A percentile compares a stretch with the other conserved stretches of the same genome.
Evolutionary conservation across 257 asterid genomes (phyloP).

Genomic region (Fraxinus excelsior): DNA sequence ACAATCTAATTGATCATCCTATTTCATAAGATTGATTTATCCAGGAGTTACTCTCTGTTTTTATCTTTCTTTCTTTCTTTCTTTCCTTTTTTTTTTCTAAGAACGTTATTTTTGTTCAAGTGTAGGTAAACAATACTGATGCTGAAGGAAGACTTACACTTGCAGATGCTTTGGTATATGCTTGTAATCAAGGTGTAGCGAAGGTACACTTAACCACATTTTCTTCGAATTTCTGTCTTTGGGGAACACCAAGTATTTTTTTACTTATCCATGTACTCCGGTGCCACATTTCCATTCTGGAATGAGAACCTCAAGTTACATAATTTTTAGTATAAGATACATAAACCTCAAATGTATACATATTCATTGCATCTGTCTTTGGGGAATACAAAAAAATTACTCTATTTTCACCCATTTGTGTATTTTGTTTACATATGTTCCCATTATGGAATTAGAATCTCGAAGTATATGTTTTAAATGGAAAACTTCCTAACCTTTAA

Average conservation of each 20-base stretch:
- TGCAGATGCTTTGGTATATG: conserved; percentile 94
- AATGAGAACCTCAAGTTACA: background rate
- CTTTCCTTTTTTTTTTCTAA: too few relatives aligned
- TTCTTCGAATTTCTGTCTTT: conserved; percentile 7
- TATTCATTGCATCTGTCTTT: background rate
- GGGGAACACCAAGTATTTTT: background rate
- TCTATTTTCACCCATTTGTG: background rate
- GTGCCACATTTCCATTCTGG: background rate
- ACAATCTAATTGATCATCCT: background rate
- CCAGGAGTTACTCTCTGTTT: background rate
- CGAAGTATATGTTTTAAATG: background rate
- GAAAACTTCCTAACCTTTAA: background rate
- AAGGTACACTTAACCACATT: conserved; percentile 56
- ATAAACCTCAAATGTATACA: background rate
- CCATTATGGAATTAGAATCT: background rate
- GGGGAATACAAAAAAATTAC: background rate
- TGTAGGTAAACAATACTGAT: conserved; percentile 94
- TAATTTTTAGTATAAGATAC: background rate
- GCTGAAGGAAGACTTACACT: conserved; percentile 98
- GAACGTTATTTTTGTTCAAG: conserved; percentile 10
- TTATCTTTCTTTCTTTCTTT: too few relatives aligned
- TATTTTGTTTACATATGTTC: background rate
- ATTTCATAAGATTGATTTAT: background rate
- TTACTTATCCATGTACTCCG: background rate
- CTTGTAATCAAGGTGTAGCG: conserved; percentile 93